A percentile compares a stretch with the other conserved stretches of the same genome.
Conservation (phyloP, 495 filamentous ascomycete species). For the Penicillium robsamsonii region DNA sequence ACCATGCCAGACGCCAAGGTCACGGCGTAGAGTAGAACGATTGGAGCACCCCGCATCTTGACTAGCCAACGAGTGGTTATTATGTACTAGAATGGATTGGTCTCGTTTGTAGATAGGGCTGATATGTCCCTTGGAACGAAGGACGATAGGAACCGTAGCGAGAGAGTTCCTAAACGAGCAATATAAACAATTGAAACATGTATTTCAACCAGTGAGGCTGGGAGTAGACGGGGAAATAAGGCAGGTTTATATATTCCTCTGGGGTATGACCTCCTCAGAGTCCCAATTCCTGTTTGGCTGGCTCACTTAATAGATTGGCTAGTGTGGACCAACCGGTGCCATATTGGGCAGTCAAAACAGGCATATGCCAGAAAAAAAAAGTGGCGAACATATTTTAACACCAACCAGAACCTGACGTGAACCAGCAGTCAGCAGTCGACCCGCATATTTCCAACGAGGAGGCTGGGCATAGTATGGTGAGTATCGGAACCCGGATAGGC, state of each 20-base stretch:
- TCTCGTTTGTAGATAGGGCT: constrained; percentile 3
- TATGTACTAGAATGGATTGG: background rate
- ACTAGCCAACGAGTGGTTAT: constrained; percentile 15
- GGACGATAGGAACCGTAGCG: constrained; percentile 27
- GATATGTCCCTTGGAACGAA: constrained; percentile 15
- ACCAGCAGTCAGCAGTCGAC: constrained; percentile 4
- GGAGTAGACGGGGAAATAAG: background rate
- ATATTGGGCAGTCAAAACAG: constrained; percentile 13
- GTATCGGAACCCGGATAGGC: constrained; percentile 12
- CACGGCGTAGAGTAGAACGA: constrained; percentile 23
- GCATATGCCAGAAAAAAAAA: constrained; percentile 8
- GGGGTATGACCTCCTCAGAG: background rate
- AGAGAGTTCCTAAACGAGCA: constrained; percentile 25
- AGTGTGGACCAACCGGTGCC: constrained; percentile 12
- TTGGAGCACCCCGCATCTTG: constrained; percentile 22
- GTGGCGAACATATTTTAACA: constrained; percentile 13
- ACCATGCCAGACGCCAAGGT: constrained; percentile 24
- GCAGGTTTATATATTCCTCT: constrained; percentile 3
- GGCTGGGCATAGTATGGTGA: constrained; percentile 15
- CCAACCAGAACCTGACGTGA: constrained; percentile 13
- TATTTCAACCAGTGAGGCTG: background rate
- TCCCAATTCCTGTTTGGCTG: background rate
- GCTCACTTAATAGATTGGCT: background rate
- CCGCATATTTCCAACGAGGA: constrained; percentile 12
- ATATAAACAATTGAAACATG: constrained; percentile 2